Percentiles rank a stretch among this genome's conserved stretches.
These are phyloP conservation scores for Aspergillus leporis DNA, from an alignment of 495 filamentous ascomycete genomes.

Conservation along the genomic window DNA sequence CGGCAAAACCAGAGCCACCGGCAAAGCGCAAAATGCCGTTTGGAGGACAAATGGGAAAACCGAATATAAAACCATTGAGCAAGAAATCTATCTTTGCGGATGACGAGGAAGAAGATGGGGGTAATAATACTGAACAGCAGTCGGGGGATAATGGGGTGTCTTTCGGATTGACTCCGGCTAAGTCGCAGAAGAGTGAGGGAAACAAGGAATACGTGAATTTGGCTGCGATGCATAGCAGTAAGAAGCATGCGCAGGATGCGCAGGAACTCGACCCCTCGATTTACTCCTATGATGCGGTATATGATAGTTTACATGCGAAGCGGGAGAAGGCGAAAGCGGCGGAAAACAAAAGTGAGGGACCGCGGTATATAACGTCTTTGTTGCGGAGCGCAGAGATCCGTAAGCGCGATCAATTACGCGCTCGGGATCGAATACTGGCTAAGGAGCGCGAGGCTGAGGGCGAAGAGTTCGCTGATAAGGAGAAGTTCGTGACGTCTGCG, in stretches of 20 bases:
- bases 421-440: constrained; percentile 82
- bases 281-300: constrained; percentile 59
- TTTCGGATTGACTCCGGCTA: constrained; percentile 7
- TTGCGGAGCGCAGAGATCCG: constrained; percentile 79
- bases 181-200: constrained; percentile 10
- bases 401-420: constrained; percentile 84
- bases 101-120: constrained; percentile 33
- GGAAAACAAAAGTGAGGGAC: constrained; percentile 33
- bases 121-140: constrained; percentile 14
- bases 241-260: constrained; percentile 48
- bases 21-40: constrained; percentile 40
- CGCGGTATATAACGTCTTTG: constrained; percentile 82
- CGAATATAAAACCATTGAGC: constrained; percentile 26
- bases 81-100: constrained; percentile 46
- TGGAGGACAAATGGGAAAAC: constrained; percentile 25
- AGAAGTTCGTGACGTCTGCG: constrained; percentile 94
- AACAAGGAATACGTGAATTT: constrained; percentile 46
- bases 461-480: constrained; percentile 91
- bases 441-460: constrained; percentile 91
- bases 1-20: constrained; percentile 24
- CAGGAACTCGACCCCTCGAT: constrained; percentile 51
- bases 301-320: constrained; percentile 52
- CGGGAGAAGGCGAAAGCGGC: constrained; percentile 26
- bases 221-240: constrained; percentile 49
- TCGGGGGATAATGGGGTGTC: background rate